A percentile compares a stretch with the other conserved stretches of the same genome.
Conservation (phyloP, 331 rosid species). For the Pyracantha coccinea region DNA sequence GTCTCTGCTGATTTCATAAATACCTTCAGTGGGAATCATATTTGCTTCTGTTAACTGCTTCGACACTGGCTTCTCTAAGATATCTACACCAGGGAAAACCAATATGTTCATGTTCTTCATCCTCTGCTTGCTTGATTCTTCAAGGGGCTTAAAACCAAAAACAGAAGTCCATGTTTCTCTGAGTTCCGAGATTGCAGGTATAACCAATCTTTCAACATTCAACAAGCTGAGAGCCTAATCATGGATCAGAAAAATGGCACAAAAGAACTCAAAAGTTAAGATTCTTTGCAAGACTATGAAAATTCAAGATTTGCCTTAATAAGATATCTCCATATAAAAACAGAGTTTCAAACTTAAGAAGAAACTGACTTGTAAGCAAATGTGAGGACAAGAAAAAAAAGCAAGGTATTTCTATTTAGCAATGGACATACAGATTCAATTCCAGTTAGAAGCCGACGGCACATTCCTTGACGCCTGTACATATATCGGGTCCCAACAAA, state of each 20-base stretch:
- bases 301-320: not conserved
- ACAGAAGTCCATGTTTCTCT: slow-evolving; percentile 75
- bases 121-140: slow-evolving; percentile 34
- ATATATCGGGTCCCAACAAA: slow-evolving; percentile 86
- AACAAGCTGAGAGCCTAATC: slow-evolving; percentile 68
- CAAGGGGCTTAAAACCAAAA: slow-evolving; percentile 79
- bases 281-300: not conserved
- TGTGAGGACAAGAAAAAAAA: not conserved
- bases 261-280: slow-evolving; percentile 5
- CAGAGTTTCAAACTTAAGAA: no score
- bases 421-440: slow-evolving; percentile 60
- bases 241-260: slow-evolving; percentile 1
- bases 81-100: slow-evolving; percentile 80
- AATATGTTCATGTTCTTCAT: slow-evolving; percentile 58
- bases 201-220: slow-evolving; percentile 72
- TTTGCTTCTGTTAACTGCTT: slow-evolving; percentile 21
- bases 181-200: slow-evolving; percentile 83
- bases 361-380: no score
- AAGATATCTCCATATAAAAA: not conserved
- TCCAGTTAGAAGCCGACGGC: slow-evolving; percentile 75
- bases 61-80: slow-evolving; percentile 63
- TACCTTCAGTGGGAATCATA: slow-evolving; percentile 40
- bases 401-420: slow-evolving; percentile 11
- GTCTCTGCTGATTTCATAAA: not conserved
- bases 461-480: slow-evolving; percentile 95